Conservation (phyloP, 208 protist species). For the Leishmania tropica region DNA sequence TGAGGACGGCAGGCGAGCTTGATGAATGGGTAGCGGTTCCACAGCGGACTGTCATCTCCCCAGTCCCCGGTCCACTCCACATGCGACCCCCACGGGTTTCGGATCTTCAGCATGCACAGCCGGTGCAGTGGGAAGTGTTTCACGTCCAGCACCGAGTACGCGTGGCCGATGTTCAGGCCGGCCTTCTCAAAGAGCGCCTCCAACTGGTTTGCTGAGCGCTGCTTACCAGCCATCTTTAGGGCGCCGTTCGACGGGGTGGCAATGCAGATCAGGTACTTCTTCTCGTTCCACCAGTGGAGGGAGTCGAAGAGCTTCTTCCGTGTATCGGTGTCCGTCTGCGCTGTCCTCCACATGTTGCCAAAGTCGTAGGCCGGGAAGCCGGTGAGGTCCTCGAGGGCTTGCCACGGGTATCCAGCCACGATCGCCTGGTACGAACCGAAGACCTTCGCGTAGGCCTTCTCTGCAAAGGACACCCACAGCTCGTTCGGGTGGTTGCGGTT, state of each 20-base stretch:
- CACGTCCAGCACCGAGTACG: conserved; percentile 69
- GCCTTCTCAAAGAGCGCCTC: conserved; percentile 52
- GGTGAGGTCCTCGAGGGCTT: conserved; percentile 73
- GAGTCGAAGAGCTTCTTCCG: conserved; percentile 49
- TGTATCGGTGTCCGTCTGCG: conserved; percentile 34
- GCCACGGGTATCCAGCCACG: conserved; percentile 49
- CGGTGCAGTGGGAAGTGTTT: conserved; percentile 51
- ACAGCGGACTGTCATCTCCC: conserved; percentile 53
- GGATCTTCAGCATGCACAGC: conserved; percentile 64
- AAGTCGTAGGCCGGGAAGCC: conserved; percentile 58
- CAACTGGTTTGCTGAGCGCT: conserved; percentile 16
- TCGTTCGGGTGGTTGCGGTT: conserved; percentile 58
- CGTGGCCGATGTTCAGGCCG: conserved; percentile 57
- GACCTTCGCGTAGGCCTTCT: conserved; percentile 90
- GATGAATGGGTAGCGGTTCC: conserved; percentile 56
- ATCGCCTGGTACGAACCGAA: conserved; percentile 80
- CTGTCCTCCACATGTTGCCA: conserved; percentile 45
- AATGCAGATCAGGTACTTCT: conserved; percentile 64
- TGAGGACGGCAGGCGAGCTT: conserved; percentile 45
- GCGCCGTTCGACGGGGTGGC: conserved; percentile 46
- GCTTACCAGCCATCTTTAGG: conserved; percentile 34
- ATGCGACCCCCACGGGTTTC: conserved; percentile 73
- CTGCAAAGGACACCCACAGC: conserved; percentile 74
- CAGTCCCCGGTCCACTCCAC: conserved; percentile 73
- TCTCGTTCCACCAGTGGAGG: conserved; percentile 45